Conservation (phyloP, 495 filamentous ascomycete species). For the Trichocladium uniseriatum region DNA sequence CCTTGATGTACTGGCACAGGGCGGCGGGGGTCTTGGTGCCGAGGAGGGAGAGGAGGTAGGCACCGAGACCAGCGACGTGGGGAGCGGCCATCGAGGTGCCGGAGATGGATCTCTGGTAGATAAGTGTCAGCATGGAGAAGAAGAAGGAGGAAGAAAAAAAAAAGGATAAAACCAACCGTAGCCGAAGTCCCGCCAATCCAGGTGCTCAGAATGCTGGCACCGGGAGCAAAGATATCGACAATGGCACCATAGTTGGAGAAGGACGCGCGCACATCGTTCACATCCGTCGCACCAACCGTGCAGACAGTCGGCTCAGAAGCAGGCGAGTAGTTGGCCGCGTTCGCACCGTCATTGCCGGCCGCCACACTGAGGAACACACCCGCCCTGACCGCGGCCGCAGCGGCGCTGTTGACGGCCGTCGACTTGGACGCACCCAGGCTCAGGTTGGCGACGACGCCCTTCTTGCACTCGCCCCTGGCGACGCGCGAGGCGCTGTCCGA, state of each 20-base stretch:
- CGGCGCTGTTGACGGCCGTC: conserved; percentile 44
- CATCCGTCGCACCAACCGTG: conserved; percentile 50
- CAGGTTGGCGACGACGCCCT: conserved; percentile 40
- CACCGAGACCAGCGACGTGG: conserved; percentile 51
- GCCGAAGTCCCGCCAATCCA: conserved; percentile 44
- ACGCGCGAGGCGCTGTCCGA: conserved; percentile 22
- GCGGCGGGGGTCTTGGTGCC: conserved; percentile 35
- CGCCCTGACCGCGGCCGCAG: conserved; percentile 35
- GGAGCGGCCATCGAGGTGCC: conserved; percentile 59
- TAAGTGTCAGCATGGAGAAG: neutral
- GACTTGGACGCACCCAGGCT: conserved; percentile 44
- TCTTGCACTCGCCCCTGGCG: conserved; percentile 20
- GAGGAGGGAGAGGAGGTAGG: conserved; percentile 45
- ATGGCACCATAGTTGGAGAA: conserved; percentile 55
- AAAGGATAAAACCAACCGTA: conserved; percentile 25
- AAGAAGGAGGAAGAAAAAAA: neutral
- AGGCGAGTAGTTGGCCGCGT: conserved; percentile 40
- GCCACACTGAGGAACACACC: conserved; percentile 47
- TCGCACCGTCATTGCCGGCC: conserved; percentile 40
- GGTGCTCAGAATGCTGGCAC: conserved; percentile 42
- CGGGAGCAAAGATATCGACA: conserved; percentile 57
- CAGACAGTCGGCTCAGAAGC: conserved; percentile 47
- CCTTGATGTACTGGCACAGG: conserved; percentile 33
- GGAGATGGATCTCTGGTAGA: conserved; percentile 46
- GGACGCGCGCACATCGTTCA: conserved; percentile 37